Conservation (phyloP, 192 early-diverging fungal species). For the Jimgerdemannia lactiflua region DNA sequence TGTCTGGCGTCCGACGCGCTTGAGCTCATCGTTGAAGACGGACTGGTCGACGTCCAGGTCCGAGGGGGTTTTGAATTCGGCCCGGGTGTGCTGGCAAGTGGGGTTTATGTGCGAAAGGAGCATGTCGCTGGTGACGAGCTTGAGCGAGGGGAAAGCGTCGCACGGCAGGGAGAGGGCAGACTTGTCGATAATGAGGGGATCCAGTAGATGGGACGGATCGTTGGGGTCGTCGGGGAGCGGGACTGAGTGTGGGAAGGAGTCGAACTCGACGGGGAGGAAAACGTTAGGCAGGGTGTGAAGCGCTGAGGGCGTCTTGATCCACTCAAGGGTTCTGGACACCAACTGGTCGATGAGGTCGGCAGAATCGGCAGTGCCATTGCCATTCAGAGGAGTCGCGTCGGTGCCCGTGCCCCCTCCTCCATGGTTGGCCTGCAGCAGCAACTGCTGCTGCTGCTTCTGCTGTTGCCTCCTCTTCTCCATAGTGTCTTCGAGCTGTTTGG, state of each 20-base stretch:
- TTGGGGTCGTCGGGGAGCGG: conserved; percentile 51
- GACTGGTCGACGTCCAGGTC: conserved; percentile 69
- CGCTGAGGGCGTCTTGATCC: conserved; percentile 43
- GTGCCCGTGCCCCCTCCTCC: too few relatives aligned
- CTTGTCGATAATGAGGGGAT: conserved; percentile 64
- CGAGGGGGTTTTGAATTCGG: conserved; percentile 58
- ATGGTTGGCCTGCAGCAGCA: too few relatives aligned
- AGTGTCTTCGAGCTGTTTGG: too few relatives aligned
- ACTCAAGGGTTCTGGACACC: conserved; percentile 31
- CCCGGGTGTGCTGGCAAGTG: conserved; percentile 66
- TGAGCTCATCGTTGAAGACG: conserved; percentile 65
- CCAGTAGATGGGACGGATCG: conserved; percentile 64
- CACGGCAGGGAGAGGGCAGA: conserved; percentile 59
- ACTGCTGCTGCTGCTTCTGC: too few relatives aligned
- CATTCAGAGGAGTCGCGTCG: too few relatives aligned
- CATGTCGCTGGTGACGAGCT: conserved; percentile 61
- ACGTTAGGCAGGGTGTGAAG: conserved; percentile 41
- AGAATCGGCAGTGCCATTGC: not conserved
- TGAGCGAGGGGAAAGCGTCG: conserved; percentile 60
- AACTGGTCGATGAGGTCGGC: conserved; percentile 17
- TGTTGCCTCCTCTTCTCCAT: too few relatives aligned
- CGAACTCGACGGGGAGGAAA: conserved; percentile 48
- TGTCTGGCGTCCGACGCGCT: conserved; percentile 48
- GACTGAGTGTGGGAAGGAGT: conserved; percentile 34
- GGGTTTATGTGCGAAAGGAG: conserved; percentile 68